Evolutionary conservation across 1,139 yeast genomes (phyloP), one percentile per base, ranked within the genome.

Genomic region (Geotrichum citri-aurantii): DNA sequence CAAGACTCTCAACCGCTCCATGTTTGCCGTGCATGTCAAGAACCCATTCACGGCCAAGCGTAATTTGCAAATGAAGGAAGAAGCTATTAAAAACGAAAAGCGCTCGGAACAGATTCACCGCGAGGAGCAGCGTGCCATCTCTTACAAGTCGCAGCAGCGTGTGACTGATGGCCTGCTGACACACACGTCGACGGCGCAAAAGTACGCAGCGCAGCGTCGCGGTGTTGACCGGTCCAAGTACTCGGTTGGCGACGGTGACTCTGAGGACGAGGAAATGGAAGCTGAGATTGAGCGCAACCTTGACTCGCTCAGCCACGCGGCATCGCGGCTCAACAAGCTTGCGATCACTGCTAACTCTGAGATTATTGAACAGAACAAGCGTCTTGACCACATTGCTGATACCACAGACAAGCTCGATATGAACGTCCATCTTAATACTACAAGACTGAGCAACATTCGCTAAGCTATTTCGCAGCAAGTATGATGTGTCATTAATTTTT

Each of bases 21-120:
- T 93, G 63, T 85, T 92, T 71, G 85, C 91, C 24, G 92, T 95
- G 12, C 91, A 90, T 61, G 82, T 87, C 33, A 73, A 80, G 27
- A 92, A 92, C 69, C 98, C 98, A 40, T 92, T 93, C 77, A 91
- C 90, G 66, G 85, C 88, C 55, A 88, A 88, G 67, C 80, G 90
- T 47, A 79, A 95, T 65, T 78, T 85, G 64, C 84, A 86, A 65
- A 89, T 86, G 65, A 84, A 84, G 66, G 98, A 92, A 72, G 88
- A 82, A 59, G 79, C 78, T 60, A 79, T 91, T 63, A 83, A 86
- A 66, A 75, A 79, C n/a, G 83, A 86, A 55, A 82, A 88, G 65
- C 78, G 82, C 40, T 82, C 81, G 66, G 92, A 86, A 55, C 76
- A 73, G 61, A 62, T 62, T 26, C 69, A 66, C 56, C 68, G 74